Base-by-base conservation (phyloP, 495 filamentous ascomycete genomes). In the Acidiella bohemica region DNA sequence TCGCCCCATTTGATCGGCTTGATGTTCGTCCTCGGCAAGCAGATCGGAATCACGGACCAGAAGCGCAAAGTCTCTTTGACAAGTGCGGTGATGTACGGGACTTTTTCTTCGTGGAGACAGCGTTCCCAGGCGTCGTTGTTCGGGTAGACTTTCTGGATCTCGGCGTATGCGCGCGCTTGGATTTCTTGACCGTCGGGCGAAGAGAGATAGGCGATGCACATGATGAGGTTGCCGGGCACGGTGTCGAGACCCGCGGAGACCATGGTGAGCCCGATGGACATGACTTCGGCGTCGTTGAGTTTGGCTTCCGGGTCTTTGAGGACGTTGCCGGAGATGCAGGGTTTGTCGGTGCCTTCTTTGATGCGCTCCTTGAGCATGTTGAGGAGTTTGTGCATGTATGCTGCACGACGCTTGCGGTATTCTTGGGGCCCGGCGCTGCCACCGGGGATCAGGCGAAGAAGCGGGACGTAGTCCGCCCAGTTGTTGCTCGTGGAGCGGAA, bases 241-340 rank as follows among this genome's bases (percentile, higher is more conserved):
- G 75, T 81, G 55, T 77, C 78, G n/a, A 79, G 65, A 34, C 72
- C 77, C 5, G 76, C 79, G 11, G 73, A 77, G 4, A 82, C 78
- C 78, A 84, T 84, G 20, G 76, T 80, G 36, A 84, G 56, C 56
- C 79, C 80, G 42, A 84, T 78, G 2, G 74, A 78, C 48, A 79
- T 79, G 21, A 81, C 68, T 57, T 81, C 78, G 14, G 75, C 58
- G 53, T 80, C 72, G 44, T 74, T 63, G 26, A 63, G 32, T 32
- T 61, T 63, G 1, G 58, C 60, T 32, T 63, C 60, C 0, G 60
- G 72, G 36, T 80, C 75, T 44, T 78, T 76, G 28, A 81, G 51
- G 27, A 80, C 73, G 38, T 78, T 79, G 4, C 76, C 76, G 5
- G 74, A 76, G 33, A 81, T 80, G 45, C 77, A 81, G 8, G 77